Conservation (phyloP, 2,329 filamentous ascomycete genomes). For the Mollisiaceae sp. region DNA sequence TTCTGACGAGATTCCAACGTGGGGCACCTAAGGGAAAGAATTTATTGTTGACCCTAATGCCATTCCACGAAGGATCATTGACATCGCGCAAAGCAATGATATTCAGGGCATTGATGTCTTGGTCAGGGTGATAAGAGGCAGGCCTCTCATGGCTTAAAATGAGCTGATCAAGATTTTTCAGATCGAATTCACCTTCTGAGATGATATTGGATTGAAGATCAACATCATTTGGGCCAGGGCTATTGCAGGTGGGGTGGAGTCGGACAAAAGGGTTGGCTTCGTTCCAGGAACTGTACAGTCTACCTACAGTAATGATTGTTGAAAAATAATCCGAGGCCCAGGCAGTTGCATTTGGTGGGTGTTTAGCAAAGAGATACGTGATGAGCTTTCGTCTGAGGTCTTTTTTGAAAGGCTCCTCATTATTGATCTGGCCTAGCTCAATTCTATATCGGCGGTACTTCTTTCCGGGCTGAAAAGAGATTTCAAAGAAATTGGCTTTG, state of each 20-base stretch:
- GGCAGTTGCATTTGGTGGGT: neutral
- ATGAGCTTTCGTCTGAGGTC: conserved; percentile 9
- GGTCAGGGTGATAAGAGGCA: conserved; percentile 4
- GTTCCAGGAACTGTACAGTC: neutral
- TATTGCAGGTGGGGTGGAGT: neutral
- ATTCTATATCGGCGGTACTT: neutral
- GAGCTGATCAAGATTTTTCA: neutral
- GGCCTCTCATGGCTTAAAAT: neutral
- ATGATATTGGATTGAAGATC: neutral
- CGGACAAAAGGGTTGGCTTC: neutral
- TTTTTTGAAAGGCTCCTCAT: neutral
- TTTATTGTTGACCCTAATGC: neutral
- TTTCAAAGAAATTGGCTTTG: conserved; percentile 13
- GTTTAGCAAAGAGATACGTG: neutral
- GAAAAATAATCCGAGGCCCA: conserved; percentile 8
- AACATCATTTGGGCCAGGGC: neutral
- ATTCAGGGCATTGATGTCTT: conserved; percentile 22
- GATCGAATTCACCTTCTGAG: neutral
- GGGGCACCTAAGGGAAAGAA: neutral
- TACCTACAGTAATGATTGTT: conserved; percentile 1
- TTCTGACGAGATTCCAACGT: neutral
- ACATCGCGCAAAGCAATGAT: conserved; percentile 23
- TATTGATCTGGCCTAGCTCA: neutral
- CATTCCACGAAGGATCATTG: neutral
- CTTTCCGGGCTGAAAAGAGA: neutral